phyloP scores from a whole-genome alignment of 108 stramenopile species.

The Phaeodactylum tricornutum region DNA sequence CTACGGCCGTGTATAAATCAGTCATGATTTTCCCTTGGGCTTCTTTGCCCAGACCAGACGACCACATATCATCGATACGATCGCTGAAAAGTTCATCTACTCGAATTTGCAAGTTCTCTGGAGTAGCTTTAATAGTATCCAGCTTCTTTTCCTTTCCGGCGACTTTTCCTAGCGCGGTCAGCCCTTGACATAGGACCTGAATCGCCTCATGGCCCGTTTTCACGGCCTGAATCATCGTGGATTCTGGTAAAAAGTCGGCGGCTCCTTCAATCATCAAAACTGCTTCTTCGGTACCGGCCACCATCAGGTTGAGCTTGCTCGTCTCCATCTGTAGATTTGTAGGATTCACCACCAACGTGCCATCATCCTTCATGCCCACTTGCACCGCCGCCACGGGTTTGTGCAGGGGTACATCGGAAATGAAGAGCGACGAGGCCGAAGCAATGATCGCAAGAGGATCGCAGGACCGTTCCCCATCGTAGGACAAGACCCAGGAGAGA shows the following conservation, averaged over 20 bases:
- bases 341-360: conserved; percentile 60
- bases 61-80: conserved; percentile 26
- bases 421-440: conserved; percentile 52
- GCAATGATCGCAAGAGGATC: conserved; percentile 74
- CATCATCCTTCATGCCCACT: conserved; percentile 54
- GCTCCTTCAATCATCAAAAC: conserved; percentile 94
- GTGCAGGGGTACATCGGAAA: conserved; percentile 60
- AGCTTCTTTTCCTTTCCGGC: conserved; percentile 59
- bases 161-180: conserved; percentile 47
- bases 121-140: conserved; percentile 34
- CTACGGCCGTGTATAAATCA: conserved; percentile 28
- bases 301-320: conserved; percentile 49
- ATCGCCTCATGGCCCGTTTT: conserved; percentile 77
- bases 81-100: conserved; percentile 48
- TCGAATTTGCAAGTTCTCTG: conserved; percentile 41
- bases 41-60: conserved; percentile 36
- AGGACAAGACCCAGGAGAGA: conserved; percentile 83
- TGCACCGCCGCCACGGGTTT: conserved; percentile 74
- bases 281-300: conserved; percentile 84
- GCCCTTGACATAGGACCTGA: conserved; percentile 57
- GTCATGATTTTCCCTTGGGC: conserved; percentile 36
- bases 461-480: conserved; percentile 61
- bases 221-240: conserved; percentile 74
- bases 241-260: conserved; percentile 85
- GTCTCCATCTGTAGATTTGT: conserved; percentile 56